Evolutionary conservation across 2,329 filamentous ascomycete genomes (phyloP).

Genomic region (Penicillium sp.): DNA sequence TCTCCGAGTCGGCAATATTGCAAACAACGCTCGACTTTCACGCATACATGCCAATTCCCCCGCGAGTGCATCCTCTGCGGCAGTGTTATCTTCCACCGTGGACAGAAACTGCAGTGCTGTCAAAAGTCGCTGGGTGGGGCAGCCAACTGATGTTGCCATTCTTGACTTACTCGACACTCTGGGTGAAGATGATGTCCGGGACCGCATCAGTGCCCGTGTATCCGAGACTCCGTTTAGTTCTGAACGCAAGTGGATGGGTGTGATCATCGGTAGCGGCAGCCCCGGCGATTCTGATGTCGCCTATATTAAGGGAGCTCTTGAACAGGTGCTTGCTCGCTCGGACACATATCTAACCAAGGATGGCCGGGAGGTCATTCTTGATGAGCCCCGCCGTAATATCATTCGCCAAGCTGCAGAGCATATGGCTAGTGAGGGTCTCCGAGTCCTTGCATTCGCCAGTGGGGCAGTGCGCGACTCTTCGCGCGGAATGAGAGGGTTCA

Average conservation of each 20-base stretch:
- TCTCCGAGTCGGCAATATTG: slow-evolving; percentile 90
- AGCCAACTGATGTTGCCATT: slow-evolving; percentile 97
- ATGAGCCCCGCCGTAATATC: slow-evolving; percentile 73
- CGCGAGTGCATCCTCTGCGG: slow-evolving; percentile 71
- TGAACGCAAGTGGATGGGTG: slow-evolving; percentile 98
- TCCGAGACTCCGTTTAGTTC: slow-evolving; percentile 95
- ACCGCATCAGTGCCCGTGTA: slow-evolving; percentile 78
- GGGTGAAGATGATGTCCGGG: slow-evolving; percentile 87
- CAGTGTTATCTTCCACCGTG: slow-evolving; percentile 84
- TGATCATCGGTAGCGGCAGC: slow-evolving; percentile 69
- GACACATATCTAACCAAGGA: slow-evolving; percentile 88
- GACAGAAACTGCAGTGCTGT: slow-evolving; percentile 62
- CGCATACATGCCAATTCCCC: slow-evolving; percentile 71
- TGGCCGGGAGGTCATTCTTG: slow-evolving; percentile 82
- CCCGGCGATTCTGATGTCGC: slow-evolving; percentile 71
- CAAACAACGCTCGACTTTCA: slow-evolving; percentile 87
- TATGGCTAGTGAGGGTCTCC: slow-evolving; percentile 86
- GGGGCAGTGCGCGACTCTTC: slow-evolving; percentile 64
- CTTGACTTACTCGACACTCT: slow-evolving; percentile 90
- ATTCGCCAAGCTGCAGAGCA: slow-evolving; percentile 78
- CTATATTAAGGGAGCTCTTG: slow-evolving; percentile 94
- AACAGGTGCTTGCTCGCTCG: slow-evolving; percentile 82
- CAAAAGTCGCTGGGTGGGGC: slow-evolving; percentile 91
- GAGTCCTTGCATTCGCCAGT: slow-evolving; percentile 92
- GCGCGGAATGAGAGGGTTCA: slow-evolving; percentile 50